Conservation (phyloP, 1,284 basidiomycete genomes). For the Mycena sp. region DNA sequence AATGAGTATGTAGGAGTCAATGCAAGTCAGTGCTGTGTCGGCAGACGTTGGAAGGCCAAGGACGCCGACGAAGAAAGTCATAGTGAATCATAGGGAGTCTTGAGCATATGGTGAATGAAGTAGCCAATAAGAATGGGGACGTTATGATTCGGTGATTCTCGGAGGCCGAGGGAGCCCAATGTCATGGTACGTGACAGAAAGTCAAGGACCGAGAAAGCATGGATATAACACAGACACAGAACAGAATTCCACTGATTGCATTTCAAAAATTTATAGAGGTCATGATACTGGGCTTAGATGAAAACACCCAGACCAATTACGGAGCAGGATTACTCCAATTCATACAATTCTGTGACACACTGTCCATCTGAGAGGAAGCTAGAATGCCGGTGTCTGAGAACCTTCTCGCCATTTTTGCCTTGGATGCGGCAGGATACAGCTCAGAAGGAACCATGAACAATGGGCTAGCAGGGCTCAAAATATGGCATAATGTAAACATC, state of each 20-base stretch:
- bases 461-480: slow-evolving; percentile 7
- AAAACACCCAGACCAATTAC: slow-evolving; percentile 3
- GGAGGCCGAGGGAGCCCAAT: too few relatives aligned
- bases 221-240: too few relatives aligned
- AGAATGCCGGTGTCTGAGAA: not conserved
- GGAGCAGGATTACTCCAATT: slow-evolving; percentile 5
- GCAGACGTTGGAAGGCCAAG: too few relatives aligned
- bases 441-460: slow-evolving; percentile 12
- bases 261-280: slow-evolving; percentile 7
- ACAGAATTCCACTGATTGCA: not conserved
- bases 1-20: too few relatives aligned
- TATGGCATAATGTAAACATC: not conserved
- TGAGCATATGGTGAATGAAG: too few relatives aligned
- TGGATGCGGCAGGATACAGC: not conserved
- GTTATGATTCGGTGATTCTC: too few relatives aligned
- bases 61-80: too few relatives aligned
- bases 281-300: slow-evolving; percentile 5
- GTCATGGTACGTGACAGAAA: too few relatives aligned
- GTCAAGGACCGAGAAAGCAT: too few relatives aligned
- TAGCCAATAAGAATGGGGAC: too few relatives aligned
- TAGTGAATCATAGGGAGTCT: too few relatives aligned
- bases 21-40: too few relatives aligned
- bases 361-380: not conserved
- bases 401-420: not conserved
- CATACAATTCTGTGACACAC: not conserved